These are phyloP conservation scores for Colletotrichum graminicola DNA, from an alignment of 2,329 filamentous ascomycete genomes.

Conservation along the genomic window DNA sequence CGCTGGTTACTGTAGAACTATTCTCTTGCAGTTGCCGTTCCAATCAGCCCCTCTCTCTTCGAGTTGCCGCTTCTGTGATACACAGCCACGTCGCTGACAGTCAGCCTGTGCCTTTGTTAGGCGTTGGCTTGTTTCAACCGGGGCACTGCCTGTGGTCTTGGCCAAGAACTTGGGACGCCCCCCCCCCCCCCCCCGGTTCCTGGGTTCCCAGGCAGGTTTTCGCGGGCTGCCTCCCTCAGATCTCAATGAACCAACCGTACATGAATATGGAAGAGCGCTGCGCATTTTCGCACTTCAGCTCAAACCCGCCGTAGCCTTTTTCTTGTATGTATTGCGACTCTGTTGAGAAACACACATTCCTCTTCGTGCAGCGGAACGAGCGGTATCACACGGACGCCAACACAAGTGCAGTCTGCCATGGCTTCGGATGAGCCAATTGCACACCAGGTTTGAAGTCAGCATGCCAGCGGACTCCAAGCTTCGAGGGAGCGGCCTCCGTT, in stretches of 20 bases:
- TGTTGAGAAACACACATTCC: slow-evolving; percentile 27
- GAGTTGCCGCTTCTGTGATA: slow-evolving; percentile 19
- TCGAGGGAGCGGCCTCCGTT: slow-evolving; percentile 55
- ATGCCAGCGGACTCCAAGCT: slow-evolving; percentile 46
- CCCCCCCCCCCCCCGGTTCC: too few relatives aligned
- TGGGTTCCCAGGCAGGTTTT: slow-evolving; percentile 32
- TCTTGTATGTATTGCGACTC: slow-evolving; percentile 21
- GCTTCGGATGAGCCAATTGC: slow-evolving; percentile 41
- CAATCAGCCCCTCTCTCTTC: slow-evolving; percentile 30
- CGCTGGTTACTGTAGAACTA: neutral
- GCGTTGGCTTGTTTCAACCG: slow-evolving; percentile 31
- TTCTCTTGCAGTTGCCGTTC: slow-evolving; percentile 41
- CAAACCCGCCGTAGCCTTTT: slow-evolving; percentile 21
- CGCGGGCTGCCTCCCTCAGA: slow-evolving; percentile 41
- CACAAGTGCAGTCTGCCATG: slow-evolving; percentile 36
- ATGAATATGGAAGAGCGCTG: slow-evolving; percentile 36
- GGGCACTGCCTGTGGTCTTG: slow-evolving; percentile 25
- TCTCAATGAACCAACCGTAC: slow-evolving; percentile 35
- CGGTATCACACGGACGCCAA: slow-evolving; percentile 34
- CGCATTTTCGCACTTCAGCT: slow-evolving; percentile 35
- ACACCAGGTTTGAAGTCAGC: slow-evolving; percentile 39
- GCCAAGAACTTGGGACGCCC: slow-evolving; percentile 39
- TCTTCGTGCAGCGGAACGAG: slow-evolving; percentile 30
- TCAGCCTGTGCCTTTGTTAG: slow-evolving; percentile 11
- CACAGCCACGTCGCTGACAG: slow-evolving; percentile 30